Evolutionary conservation across 2,329 filamentous ascomycete genomes (phyloP).

Genomic region (Thermomyces lanuginosus): DNA sequence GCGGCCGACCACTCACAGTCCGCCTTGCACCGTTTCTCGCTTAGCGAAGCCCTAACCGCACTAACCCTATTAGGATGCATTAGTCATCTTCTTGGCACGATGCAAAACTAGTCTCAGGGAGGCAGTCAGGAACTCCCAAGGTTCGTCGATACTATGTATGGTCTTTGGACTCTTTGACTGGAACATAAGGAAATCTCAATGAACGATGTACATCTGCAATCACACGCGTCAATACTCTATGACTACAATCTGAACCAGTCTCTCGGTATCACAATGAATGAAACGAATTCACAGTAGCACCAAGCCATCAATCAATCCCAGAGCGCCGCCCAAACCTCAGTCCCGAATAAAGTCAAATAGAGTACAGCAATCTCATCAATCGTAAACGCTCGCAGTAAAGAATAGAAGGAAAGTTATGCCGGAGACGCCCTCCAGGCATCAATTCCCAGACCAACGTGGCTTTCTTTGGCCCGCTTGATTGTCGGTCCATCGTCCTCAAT

Average conservation of each 20-base stretch:
- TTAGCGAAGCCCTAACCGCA: conserved; percentile 27
- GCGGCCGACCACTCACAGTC: conserved; percentile 14
- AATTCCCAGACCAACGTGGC: conserved; percentile 41
- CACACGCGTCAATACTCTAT: too few species aligned
- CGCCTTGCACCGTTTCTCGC: conserved; percentile 14
- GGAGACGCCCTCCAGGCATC: conserved; percentile 21
- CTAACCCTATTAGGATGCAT: conserved; percentile 1
- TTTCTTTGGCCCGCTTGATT: conserved; percentile 36
- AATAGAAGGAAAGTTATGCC: conserved; percentile 11
- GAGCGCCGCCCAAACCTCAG: not conserved
- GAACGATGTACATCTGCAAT: too few species aligned
- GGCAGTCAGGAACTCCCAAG: too few species aligned
- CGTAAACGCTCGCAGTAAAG: conserved; percentile 3
- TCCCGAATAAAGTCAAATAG: not conserved
- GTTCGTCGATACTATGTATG: too few species aligned
- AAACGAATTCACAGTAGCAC: too few species aligned
- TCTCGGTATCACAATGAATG: too few species aligned
- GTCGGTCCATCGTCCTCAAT: conserved; percentile 16
- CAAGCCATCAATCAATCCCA: too few species aligned
- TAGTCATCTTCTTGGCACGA: not conserved
- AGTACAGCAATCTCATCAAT: conserved; percentile 3
- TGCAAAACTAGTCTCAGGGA: not conserved
- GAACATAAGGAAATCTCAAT: too few species aligned
- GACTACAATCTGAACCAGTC: too few species aligned
- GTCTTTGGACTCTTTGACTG: too few species aligned